A percentile compares a stretch with the other conserved stretches of the same genome.
Evolutionary conservation across 2,329 filamentous ascomycete genomes (phyloP).

Genomic region (Exophiala spinifera): DNA sequence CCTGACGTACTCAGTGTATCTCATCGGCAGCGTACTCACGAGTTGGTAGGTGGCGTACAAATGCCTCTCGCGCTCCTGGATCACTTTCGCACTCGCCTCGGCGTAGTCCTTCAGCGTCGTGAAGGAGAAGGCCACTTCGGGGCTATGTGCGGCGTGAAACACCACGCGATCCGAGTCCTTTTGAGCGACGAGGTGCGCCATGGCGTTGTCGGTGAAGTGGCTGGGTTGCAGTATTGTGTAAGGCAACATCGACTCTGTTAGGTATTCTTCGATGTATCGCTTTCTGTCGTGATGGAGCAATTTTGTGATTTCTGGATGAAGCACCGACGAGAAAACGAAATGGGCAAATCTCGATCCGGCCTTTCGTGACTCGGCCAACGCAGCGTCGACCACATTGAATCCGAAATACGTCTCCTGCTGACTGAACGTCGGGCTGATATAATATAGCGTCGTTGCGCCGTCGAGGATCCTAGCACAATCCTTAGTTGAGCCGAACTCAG

Average conservation of each 20-base stretch:
- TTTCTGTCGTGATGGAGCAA: slow-evolving; percentile 20
- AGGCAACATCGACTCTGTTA: slow-evolving; percentile 35
- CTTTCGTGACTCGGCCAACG: slow-evolving; percentile 24
- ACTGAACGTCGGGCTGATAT: slow-evolving; percentile 38
- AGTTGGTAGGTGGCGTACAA: slow-evolving; percentile 12
- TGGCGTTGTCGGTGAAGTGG: slow-evolving; percentile 10
- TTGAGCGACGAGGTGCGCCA: slow-evolving; percentile 1
- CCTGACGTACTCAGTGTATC: slow-evolving; percentile 4
- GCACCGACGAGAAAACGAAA: slow-evolving; percentile 37
- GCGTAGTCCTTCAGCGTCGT: slow-evolving; percentile 8
- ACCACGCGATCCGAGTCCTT: neutral
- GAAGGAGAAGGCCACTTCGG: slow-evolving; percentile 1
- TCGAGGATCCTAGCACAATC: slow-evolving; percentile 31
- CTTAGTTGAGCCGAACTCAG: slow-evolving; percentile 29
- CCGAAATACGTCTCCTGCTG: slow-evolving; percentile 35
- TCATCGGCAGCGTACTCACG: slow-evolving; percentile 8
- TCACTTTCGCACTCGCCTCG: slow-evolving; percentile 7
- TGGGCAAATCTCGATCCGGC: slow-evolving; percentile 33
- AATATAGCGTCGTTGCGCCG: slow-evolving; percentile 33
- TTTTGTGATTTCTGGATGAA: slow-evolving; percentile 35
- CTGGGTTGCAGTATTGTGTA: slow-evolving; percentile 31
- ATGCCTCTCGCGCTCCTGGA: slow-evolving; percentile 3
- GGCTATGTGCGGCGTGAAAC: slow-evolving; percentile 4
- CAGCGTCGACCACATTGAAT: slow-evolving; percentile 38
- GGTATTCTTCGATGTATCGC: slow-evolving; percentile 35